Percentiles rank a stretch among this genome's conserved stretches.
phyloP scores from a whole-genome alignment of 192 early-diverging fungal genomes.

The Coemansia sp. region DNA sequence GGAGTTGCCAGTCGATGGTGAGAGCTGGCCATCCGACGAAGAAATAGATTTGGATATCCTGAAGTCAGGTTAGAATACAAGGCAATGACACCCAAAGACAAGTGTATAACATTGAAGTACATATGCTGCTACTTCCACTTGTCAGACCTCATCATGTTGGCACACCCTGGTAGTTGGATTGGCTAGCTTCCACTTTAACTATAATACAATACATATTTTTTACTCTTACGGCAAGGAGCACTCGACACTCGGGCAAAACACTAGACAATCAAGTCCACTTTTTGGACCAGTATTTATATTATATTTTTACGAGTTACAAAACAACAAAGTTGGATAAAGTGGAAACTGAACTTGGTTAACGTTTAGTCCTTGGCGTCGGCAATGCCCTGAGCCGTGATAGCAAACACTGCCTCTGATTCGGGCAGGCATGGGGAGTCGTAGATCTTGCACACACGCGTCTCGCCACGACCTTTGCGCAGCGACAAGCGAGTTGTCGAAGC shows the following conservation, averaged over 20 bases:
- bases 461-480: slow-evolving; percentile 88
- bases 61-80: too few species aligned
- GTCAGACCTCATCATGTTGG: too few species aligned
- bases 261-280: neutral
- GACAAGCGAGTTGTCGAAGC: slow-evolving; percentile 94
- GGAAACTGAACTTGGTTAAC: neutral
- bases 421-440: slow-evolving; percentile 96
- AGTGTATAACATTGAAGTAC: too few species aligned
- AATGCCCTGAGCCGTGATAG: slow-evolving; percentile 88
- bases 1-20: neutral
- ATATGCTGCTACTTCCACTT: too few species aligned
- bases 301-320: neutral
- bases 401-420: slow-evolving; percentile 90
- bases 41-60: too few species aligned
- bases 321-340: neutral
- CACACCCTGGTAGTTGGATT: too few species aligned
- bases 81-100: too few species aligned
- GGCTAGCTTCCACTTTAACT: too few species aligned
- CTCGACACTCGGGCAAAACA: neutral
- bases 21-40: neutral
- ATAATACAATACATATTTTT: too few species aligned
- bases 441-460: slow-evolving; percentile 93
- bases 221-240: too few species aligned
- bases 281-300: neutral
- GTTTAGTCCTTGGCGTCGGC: slow-evolving; percentile 78